Evolutionary conservation across 1,284 basidiomycete species (phyloP), one percentile per base, ranked within the genome.

Genomic region (Cutaneotrichosporon dermatis): DNA sequence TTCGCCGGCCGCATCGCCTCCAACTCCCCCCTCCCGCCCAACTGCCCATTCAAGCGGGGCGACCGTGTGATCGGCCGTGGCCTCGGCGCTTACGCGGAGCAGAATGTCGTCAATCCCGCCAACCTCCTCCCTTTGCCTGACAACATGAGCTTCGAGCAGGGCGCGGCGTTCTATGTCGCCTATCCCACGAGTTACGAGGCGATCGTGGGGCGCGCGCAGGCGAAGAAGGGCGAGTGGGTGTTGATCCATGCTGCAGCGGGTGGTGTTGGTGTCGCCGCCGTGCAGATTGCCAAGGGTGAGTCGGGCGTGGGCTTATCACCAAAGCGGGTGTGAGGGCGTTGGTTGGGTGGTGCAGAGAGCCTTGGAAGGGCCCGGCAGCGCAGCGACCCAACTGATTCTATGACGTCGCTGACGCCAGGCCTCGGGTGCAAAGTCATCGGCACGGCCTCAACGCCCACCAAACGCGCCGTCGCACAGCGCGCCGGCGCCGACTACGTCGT

Each of bases 201-300:
- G 0, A 80, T 96, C 9, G 88, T 91, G 0, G 87, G 88, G 15
- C 81, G 91, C 54, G 92, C 88, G 7, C 79, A 88, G 60, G 77
- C 90, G 39, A 85, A 90, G 72, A 73, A 84, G 60, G 89, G 89
- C 35, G 92, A 95, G 78, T 92, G 88, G 85, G 85, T 93, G 2
- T 83, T 95, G 11, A 86, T 95, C 6, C 88, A 88, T 54, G 92
- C 90, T 9, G 88, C 88, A 13, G 90, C 90, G 2, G 77, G 77
- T 3, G 94, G 94, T 33, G 93, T 98, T 4, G 94, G 94, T 1
- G 85, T 96, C 51, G 86, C 87, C 8, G 92, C 93, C 4, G 86
- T 92, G 12, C 93, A 96, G 71, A 82, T 95, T 54, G 92, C 90
- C n/a, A 94, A 94, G 83, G 62, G 52, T 54, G 25, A 7, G 52